Percentiles rank a stretch among this genome's conserved stretches.
Conservation (phyloP, 352 stramenopile species). For the Porosira glacialis region DNA sequence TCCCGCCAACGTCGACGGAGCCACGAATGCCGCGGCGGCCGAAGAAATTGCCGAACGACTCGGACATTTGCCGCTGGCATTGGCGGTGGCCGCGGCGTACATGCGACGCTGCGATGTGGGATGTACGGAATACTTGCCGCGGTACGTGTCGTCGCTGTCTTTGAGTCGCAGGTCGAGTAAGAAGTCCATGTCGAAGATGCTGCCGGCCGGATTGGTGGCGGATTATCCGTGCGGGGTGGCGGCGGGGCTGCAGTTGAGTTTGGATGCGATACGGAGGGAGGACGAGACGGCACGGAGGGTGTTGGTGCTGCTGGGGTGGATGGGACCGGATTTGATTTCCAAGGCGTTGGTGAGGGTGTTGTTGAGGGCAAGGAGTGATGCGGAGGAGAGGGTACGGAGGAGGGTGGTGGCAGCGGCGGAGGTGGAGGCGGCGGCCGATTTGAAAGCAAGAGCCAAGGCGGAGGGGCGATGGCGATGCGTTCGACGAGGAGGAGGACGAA, state of each 20-base stretch:
- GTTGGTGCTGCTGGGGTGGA: slow-evolving; percentile 49
- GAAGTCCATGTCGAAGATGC: too few species aligned
- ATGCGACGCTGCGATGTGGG: slow-evolving; percentile 68
- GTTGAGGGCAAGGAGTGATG: slow-evolving; percentile 33
- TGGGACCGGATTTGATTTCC: slow-evolving; percentile 64
- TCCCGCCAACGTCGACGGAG: slow-evolving; percentile 36
- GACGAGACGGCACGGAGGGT: slow-evolving; percentile 43
- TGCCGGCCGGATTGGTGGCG: slow-evolving; percentile 38
- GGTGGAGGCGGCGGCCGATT: slow-evolving; percentile 10
- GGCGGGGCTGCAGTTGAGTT: slow-evolving; percentile 57
- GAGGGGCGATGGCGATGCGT: too few species aligned
- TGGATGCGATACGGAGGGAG: slow-evolving; percentile 52
- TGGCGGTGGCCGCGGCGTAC: slow-evolving; percentile 63
- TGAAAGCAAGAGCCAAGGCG: too few species aligned
- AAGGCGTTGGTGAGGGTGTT: slow-evolving; percentile 58
- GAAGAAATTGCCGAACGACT: slow-evolving; percentile 39
- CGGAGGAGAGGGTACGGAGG: slow-evolving; percentile 11
- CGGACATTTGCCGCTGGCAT: slow-evolving; percentile 62
- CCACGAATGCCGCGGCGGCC: slow-evolving; percentile 29
- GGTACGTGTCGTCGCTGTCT: slow-evolving; percentile 51
- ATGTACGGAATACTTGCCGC: slow-evolving; percentile 61
- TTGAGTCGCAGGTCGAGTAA: too few species aligned
- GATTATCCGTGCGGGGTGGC: slow-evolving; percentile 54
- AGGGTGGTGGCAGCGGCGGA: slow-evolving; percentile 9
- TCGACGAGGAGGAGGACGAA: too few species aligned